Evolutionary conservation across 139 green algal genomes (phyloP).

Genomic region (Coccomyxa sp.): DNA sequence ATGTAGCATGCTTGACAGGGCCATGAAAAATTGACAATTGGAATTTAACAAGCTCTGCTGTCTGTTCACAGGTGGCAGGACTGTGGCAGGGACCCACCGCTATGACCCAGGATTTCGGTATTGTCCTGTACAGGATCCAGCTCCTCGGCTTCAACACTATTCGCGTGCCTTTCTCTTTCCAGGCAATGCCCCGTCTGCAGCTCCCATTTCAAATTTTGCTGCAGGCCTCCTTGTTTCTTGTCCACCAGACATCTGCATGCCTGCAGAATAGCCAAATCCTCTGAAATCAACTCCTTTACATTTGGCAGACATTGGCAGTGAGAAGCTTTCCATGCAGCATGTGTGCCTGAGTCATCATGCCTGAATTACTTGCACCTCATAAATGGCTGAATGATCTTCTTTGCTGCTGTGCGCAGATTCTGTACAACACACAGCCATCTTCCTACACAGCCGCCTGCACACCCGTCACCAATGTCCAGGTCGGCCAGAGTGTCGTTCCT

Average conservation of each 20-base stretch:
- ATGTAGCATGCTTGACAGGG: no score
- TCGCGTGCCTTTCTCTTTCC: slow-evolving; percentile 2
- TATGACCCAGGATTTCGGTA: slow-evolving; percentile 29
- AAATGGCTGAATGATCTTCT: background rate
- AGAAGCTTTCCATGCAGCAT: background rate
- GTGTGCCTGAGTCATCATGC: background rate
- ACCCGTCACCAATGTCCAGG: background rate
- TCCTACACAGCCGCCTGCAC: background rate
- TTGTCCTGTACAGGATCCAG: slow-evolving; percentile 40
- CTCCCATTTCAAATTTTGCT: no score
- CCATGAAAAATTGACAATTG: no score
- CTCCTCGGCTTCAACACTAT: slow-evolving; percentile 45
- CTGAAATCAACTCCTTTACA: background rate
- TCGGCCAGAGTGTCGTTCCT: background rate
- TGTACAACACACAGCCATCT: background rate
- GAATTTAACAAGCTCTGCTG: no score
- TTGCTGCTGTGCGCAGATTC: background rate
- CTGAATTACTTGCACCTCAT: background rate
- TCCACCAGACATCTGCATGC: no score
- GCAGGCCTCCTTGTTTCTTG: no score
- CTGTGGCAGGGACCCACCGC: slow-evolving; percentile 15
- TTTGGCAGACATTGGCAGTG: background rate
- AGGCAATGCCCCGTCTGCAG: background rate
- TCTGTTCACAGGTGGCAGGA: slow-evolving; percentile 1
- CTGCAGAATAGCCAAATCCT: no score